These are phyloP conservation scores for Aspergillus bombycis DNA, from an alignment of 2,329 filamentous ascomycete genomes.

Conservation along the genomic window DNA sequence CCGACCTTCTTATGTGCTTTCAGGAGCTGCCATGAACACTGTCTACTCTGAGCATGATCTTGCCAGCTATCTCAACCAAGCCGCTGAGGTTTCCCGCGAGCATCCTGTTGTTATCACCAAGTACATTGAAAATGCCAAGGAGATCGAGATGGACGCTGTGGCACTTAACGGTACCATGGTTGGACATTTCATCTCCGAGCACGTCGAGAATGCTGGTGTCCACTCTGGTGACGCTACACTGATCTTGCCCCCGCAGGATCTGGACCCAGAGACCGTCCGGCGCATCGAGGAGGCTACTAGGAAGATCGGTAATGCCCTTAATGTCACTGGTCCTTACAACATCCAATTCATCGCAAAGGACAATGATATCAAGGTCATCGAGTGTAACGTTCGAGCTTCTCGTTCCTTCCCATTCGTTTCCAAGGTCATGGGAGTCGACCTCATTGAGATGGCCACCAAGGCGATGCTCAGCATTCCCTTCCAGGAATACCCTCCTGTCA, in stretches of 20 bases:
- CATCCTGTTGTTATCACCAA: conserved; percentile 99
- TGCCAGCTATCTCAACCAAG: conserved; percentile 84
- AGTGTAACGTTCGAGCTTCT: conserved; percentile 96
- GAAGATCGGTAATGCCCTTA: conserved; percentile 92
- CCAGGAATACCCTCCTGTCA: conserved; percentile 76
- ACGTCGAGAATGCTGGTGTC: conserved; percentile 97
- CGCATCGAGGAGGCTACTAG: conserved; percentile 92
- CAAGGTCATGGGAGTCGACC: conserved; percentile 96
- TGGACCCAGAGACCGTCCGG: conserved; percentile 83
- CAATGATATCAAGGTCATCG: conserved; percentile 99
- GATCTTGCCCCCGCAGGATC: conserved; percentile 90
- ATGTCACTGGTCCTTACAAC: conserved; percentile 96
- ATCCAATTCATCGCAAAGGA: conserved; percentile 99
- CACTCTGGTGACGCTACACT: conserved; percentile 97
- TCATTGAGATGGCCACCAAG: conserved; percentile 98
- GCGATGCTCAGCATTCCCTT: conserved; percentile 88
- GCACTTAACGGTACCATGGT: conserved; percentile 86
- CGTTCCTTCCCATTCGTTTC: conserved; percentile 97
- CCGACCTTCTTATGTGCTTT: conserved; percentile 93
- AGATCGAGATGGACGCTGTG: conserved; percentile 99
- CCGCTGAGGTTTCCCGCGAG: conserved; percentile 88
- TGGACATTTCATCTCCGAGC: conserved; percentile 96
- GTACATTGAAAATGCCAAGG: conserved; percentile 98
- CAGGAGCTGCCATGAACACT: conserved; percentile 98
- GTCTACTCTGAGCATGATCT: conserved; percentile 96